A percentile compares a stretch with the other conserved stretches of the same genome.
These are phyloP conservation scores for Herpetospermum pedunculosum DNA, from an alignment of 306 rosid species.

Conservation along the genomic window DNA sequence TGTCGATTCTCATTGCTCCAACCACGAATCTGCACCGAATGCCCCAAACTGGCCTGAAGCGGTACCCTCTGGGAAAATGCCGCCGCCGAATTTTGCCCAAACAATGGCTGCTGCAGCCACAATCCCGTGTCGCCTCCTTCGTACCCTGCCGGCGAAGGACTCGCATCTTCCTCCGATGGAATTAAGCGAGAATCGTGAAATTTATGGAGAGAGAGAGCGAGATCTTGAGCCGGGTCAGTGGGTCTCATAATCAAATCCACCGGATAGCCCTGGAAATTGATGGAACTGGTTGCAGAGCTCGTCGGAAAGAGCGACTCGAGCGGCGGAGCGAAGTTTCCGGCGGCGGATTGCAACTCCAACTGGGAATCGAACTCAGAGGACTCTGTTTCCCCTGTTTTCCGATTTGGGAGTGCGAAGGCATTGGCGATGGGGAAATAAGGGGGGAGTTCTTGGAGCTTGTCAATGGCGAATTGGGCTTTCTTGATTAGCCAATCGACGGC, in stretches of 20 bases:
- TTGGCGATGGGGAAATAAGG: constrained; percentile 36
- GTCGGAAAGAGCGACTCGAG: constrained; percentile 46
- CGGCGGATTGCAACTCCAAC: constrained; percentile 23
- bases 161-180: constrained; percentile 24
- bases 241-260: constrained; percentile 33
- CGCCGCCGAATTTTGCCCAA: constrained; percentile 23
- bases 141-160: neutral
- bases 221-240: constrained; percentile 36
- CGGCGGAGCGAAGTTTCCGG: neutral
- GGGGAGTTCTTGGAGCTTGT: constrained; percentile 61
- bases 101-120: constrained; percentile 18
- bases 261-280: constrained; percentile 47
- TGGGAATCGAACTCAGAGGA: constrained; percentile 54
- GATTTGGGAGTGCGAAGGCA: constrained; percentile 14
- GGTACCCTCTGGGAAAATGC: constrained; percentile 42
- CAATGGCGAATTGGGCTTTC: constrained; percentile 60
- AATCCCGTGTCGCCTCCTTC: constrained; percentile 20
- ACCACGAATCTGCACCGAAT: constrained; percentile 20
- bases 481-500: constrained; percentile 92
- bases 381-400: constrained; percentile 32
- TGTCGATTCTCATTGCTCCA: constrained; percentile 44
- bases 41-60: constrained; percentile 60
- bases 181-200: constrained; percentile 35
- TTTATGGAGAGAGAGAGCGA: constrained; percentile 65
- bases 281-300: constrained; percentile 35